Evolutionary conservation across 805 yeast species (phyloP).

Genomic region (Yarrowia divulgata): DNA sequence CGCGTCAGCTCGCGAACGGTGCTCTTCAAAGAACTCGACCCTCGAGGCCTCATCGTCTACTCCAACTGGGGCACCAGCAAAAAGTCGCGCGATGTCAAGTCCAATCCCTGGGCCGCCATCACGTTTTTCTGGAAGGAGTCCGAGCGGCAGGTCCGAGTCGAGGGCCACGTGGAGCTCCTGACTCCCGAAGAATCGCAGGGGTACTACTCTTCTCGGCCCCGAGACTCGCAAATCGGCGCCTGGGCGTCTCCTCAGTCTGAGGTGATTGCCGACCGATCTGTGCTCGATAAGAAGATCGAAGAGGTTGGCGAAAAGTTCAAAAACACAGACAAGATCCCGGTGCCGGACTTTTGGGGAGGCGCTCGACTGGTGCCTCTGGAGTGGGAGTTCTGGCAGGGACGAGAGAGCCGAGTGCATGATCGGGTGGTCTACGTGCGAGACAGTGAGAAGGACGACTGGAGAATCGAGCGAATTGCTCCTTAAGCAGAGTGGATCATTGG

Average conservation of each 20-base stretch:
- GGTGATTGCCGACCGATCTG: constrained; percentile 63
- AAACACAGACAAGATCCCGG: constrained; percentile 66
- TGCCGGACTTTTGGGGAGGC: constrained; percentile 98
- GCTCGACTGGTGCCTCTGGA: constrained; percentile 85
- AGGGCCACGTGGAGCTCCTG: constrained; percentile 80
- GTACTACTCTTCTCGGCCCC: constrained; percentile 86
- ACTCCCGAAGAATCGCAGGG: constrained; percentile 73
- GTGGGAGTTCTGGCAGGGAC: constrained; percentile 98
- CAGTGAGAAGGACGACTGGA: constrained; percentile 48
- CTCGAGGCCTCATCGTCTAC: constrained; percentile 81
- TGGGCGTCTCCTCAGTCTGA: constrained; percentile 94
- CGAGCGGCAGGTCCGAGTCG: constrained; percentile 93
- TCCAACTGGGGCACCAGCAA: constrained; percentile 92
- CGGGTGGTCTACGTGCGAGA: constrained; percentile 76
- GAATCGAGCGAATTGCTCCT: constrained; percentile 31
- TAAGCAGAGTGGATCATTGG: not conserved
- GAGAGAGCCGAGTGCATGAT: constrained; percentile 88
- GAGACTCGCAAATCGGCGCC: constrained; percentile 94
- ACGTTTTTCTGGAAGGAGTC: constrained; percentile 90
- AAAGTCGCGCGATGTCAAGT: constrained; percentile 71
- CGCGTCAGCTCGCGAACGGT: constrained; percentile 85
- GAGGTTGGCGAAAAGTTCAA: constrained; percentile 64
- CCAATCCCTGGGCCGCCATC: constrained; percentile 82
- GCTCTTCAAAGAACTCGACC: constrained; percentile 87
- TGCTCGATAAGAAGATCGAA: constrained; percentile 62